Evolutionary conservation across 1,284 basidiomycete genomes (phyloP), one percentile per base, ranked within the genome.

Genomic region (Butyriboletus appendiculatus): DNA sequence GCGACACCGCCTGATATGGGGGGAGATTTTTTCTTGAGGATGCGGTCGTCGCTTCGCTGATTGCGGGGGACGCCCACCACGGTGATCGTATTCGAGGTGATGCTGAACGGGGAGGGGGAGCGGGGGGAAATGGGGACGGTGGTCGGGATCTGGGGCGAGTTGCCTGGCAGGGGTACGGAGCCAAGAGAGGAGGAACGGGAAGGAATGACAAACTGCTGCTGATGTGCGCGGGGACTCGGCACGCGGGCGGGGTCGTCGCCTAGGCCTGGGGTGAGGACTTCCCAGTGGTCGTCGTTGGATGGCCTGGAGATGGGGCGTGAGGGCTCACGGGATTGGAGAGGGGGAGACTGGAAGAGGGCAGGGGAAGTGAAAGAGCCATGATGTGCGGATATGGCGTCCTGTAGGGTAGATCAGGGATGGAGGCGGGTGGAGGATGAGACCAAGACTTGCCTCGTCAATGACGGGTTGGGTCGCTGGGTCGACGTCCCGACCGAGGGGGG

Each of bases 231-330:
- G 5, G 68, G 68, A 38, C 60, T 67, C 37, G 68, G 60, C 0
- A 60, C 58, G 49, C 46, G 66, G 10, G 15, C 8, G 18, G 53
- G 5, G 16, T 67, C 65, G 4, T 67, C 65, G 18, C 39, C 41
- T 4, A 57, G 50, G 14, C 2, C 28, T 0, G 49, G 28, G 14
- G 26, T 3, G 30, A 71, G 67, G 15, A 83, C 66, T 43, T 85
- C 80, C 81, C 82, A 82, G 45, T 69, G 73, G 35, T 81, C 80
- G 20, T 81, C 79, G 26, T 64, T 61, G 33, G 75, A 68, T 15
- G 62, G 62, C 24, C 62, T 61, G 2, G 60, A 51, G 44, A 64
- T 52, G 52, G 65, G 39, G 63, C 72, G 61, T 56, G 67, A 49
- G 60, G 62, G 45, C 61, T 66, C 50, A 55, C 57, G 60, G 59